Base-by-base conservation (phyloP, 2,329 filamentous ascomycete genomes). In the Clonostachys byssicola region DNA sequence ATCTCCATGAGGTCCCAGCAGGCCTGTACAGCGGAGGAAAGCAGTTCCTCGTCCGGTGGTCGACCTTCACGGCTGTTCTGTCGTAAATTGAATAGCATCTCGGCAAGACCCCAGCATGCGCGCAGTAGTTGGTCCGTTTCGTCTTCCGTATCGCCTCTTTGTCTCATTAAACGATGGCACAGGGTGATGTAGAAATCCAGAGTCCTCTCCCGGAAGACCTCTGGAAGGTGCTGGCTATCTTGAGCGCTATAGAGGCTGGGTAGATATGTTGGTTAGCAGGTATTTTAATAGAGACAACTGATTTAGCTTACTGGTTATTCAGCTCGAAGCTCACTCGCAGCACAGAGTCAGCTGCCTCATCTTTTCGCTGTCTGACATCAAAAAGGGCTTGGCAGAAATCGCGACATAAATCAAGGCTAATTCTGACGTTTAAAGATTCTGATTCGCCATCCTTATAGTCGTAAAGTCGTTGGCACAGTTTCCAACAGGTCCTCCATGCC, bases 141-240 rank as follows among this genome's bases (percentile, higher is more conserved):
- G 52, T 88, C 85, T 1, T 83, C 85, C 3, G 92, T 66, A 30
- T 89, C 86, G 46, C 81, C 87, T 48, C 89, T 81, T 64, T 96
- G 90, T 64, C 95, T 96, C 91, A 96, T 96, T n/a, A 96, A 70
- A 38, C 92, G 84, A 64, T 96, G 92, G 60, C 92, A 96, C 4
- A 97, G 67, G 0, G 92, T 95, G 55, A 96, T 87, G 60, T 96
- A 96, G 58, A 96, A 96, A 59, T 96, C 92, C 48, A 97, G 67
- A 0, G 92, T 96, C 49, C 92, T 78, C 65, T 96, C 92, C 45
- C 87, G 81, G 62, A 97, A 96, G 1, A 86, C 83, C 58, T 95
- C 89, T 0, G 92, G 92, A 5, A 96, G 73, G 47, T 81, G 85
- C 34, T 87, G 82, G 61, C 67, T 73, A 54, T 95, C 90, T 59